A percentile compares a stretch with the other conserved stretches of the same genome.
These are phyloP conservation scores for Delphinella strobiligena DNA, from an alignment of 2,329 filamentous ascomycete genomes.

Conservation along the genomic window DNA sequence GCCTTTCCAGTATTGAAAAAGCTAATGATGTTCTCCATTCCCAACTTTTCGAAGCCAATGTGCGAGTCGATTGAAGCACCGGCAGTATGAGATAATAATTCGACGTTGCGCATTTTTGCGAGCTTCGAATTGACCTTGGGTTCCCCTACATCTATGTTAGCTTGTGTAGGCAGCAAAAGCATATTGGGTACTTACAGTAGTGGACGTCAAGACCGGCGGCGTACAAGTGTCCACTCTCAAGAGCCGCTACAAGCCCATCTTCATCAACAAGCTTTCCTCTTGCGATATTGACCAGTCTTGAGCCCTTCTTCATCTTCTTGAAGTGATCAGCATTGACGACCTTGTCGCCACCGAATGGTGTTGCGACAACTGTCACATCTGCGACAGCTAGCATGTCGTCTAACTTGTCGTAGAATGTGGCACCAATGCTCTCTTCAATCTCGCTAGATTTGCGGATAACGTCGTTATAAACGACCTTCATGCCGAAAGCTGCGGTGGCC, in stretches of 20 bases:
- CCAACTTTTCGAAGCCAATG: slow-evolving; percentile 29
- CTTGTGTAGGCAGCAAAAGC: neutral
- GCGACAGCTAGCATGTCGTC: slow-evolving; percentile 38
- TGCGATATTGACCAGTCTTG: slow-evolving; percentile 54
- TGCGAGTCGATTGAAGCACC: slow-evolving; percentile 27
- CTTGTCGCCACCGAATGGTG: slow-evolving; percentile 39
- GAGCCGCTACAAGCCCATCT: slow-evolving; percentile 46
- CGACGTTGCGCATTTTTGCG: slow-evolving; percentile 29
- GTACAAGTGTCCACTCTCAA: slow-evolving; percentile 40
- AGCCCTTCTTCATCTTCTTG: slow-evolving; percentile 39
- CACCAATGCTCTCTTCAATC: slow-evolving; percentile 37
- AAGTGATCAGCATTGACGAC: slow-evolving; percentile 41
- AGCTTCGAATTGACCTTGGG: slow-evolving; percentile 39
- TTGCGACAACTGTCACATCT: slow-evolving; percentile 53
- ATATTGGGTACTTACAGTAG: slow-evolving; percentile 22
- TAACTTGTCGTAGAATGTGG: slow-evolving; percentile 40
- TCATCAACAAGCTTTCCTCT: slow-evolving; percentile 55
- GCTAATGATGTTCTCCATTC: slow-evolving; percentile 24
- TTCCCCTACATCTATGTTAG: slow-evolving; percentile 29
- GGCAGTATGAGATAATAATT: slow-evolving; percentile 26
- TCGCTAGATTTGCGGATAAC: slow-evolving; percentile 36
- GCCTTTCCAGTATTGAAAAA: slow-evolving; percentile 1
- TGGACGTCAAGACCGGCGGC: slow-evolving; percentile 54
- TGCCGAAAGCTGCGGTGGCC: slow-evolving; percentile 47
- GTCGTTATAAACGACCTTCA: slow-evolving; percentile 55